Evolutionary conservation across 371 early-diverging fungal species (phyloP).

Genomic region (Saksenaea oblongispora): DNA sequence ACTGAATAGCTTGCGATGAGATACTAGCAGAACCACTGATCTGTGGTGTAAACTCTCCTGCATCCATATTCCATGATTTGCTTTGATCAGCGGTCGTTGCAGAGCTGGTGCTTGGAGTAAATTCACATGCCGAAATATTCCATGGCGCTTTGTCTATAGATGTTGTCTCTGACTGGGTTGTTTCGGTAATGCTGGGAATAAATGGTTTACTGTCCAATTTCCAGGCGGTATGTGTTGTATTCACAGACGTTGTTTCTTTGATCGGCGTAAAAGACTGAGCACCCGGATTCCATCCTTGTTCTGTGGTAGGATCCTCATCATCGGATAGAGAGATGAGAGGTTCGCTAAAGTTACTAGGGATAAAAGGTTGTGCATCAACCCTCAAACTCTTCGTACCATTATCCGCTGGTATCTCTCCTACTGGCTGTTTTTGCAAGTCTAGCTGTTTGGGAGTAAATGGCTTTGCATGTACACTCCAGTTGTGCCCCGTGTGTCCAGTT

Average conservation of each 20-base stretch:
- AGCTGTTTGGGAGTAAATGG: neutral
- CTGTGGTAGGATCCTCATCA: too few relatives aligned
- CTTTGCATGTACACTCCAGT: neutral
- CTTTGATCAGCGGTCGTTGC: neutral
- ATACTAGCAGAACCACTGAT: neutral
- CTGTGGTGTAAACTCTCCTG: neutral
- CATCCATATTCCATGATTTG: neutral
- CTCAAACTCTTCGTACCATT: conserved; percentile 28
- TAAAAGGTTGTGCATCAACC: neutral
- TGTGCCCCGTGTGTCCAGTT: neutral
- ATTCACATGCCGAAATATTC: neutral
- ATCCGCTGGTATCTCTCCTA: conserved; percentile 60
- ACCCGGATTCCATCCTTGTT: neutral
- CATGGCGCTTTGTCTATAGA: neutral
- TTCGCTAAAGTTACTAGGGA: too few relatives aligned
- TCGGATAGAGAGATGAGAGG: neutral
- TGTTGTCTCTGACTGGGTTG: neutral
- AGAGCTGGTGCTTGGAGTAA: neutral
- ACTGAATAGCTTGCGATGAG: neutral
- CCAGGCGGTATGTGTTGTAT: neutral
- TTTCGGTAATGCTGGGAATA: neutral
- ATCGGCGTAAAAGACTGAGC: neutral
- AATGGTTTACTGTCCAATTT: neutral
- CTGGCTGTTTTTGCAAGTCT: neutral
- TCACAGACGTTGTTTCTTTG: neutral